phyloP scores from a whole-genome alignment of 225 moss, liverwort and hornwort species.

The Bryum argenteum region DNA sequence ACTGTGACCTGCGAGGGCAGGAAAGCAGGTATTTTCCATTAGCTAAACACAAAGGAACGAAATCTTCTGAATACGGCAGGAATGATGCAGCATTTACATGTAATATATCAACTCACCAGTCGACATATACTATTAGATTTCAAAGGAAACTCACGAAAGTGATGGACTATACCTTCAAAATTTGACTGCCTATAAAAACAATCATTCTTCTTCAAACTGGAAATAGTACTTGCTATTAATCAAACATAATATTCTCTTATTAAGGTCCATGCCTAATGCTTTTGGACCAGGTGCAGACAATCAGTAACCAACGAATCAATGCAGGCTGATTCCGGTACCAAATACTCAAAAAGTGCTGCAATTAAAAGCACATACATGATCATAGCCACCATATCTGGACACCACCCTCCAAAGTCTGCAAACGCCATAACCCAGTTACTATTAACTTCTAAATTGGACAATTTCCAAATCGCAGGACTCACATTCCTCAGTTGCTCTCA shows the following conservation, averaged over 20 bases:
- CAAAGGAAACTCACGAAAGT: neutral
- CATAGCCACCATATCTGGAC: constrained; percentile 92
- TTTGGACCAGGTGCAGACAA: constrained; percentile 7
- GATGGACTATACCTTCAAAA: neutral
- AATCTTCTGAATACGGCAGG: neutral
- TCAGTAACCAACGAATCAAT: neutral
- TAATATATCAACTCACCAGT: neutral
- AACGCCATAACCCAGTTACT: constrained; percentile 11
- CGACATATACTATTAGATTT: neutral
- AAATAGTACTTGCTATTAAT: neutral
- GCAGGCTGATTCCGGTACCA: neutral
- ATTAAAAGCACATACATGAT: constrained; percentile 61
- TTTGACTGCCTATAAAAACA: neutral
- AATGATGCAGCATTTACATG: neutral
- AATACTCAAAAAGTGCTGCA: constrained; percentile 7
- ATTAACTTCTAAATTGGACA: neutral
- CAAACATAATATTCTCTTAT: neutral
- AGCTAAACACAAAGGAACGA: constrained; percentile 8
- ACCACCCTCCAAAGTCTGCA: constrained; percentile 97
- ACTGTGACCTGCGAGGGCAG: constrained; percentile 71
- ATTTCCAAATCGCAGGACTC: neutral
- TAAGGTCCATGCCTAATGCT: neutral
- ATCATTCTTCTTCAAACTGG: neutral
- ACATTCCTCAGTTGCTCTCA: neutral
- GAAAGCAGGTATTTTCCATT: neutral